phyloP scores from a whole-genome alignment of 2,329 filamentous ascomycete species.

The Aspergillus terreus region DNA sequence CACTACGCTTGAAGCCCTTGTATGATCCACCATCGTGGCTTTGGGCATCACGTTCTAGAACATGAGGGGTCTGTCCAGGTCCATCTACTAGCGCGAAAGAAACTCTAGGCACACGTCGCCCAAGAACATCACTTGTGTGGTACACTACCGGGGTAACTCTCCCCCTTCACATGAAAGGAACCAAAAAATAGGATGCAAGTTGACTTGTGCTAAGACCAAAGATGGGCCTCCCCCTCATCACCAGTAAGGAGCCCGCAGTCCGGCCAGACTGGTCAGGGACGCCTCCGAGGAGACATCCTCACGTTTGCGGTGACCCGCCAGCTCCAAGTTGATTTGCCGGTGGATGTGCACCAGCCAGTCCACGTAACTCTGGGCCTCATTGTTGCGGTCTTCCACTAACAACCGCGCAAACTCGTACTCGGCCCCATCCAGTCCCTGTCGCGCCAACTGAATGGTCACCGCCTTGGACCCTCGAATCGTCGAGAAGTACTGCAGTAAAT shows the following conservation, averaged over 20 bases:
- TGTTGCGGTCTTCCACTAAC: conserved; percentile 91
- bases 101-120: conserved; percentile 1
- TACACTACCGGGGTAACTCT: neutral
- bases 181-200: conserved; percentile 14
- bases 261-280: conserved; percentile 43
- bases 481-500: conserved; percentile 83
- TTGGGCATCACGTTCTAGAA: neutral
- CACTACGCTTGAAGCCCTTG: neutral
- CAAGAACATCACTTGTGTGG: neutral
- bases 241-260: conserved; percentile 46
- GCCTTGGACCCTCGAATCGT: conserved; percentile 80
- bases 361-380: conserved; percentile 96
- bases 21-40: neutral
- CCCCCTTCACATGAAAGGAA: conserved; percentile 13
- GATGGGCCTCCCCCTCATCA: conserved; percentile 13
- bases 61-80: neutral
- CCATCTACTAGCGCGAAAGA: neutral
- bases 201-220: neutral
- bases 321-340: conserved; percentile 84
- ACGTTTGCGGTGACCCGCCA: conserved; percentile 50
- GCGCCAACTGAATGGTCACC: conserved; percentile 80
- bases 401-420: conserved; percentile 94
- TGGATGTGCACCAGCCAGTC: conserved; percentile 98
- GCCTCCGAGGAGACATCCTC: conserved; percentile 42
- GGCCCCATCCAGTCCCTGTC: conserved; percentile 88